phyloP scores from a whole-genome alignment of 208 protist genomes.

The Balamuthia mandrillaris region DNA sequence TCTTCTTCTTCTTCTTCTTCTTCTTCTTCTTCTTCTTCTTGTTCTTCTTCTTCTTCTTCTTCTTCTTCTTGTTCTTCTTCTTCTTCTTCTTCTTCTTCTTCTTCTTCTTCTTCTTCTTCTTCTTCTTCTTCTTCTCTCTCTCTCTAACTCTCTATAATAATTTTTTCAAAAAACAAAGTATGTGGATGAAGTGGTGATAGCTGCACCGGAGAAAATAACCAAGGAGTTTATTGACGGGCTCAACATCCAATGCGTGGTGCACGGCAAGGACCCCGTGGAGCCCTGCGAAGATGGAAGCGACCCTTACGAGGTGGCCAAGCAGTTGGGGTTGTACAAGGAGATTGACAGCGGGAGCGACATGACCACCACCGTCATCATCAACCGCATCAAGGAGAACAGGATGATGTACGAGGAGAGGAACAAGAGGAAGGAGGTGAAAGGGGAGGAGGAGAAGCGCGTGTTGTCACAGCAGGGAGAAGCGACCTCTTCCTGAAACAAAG shows the following conservation, averaged over 20 bases:
- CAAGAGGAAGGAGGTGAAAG: slow-evolving; percentile 18
- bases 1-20: too few relatives aligned
- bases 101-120: too few relatives aligned
- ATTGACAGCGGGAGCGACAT: slow-evolving; percentile 45
- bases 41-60: too few relatives aligned
- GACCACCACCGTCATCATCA: slow-evolving; percentile 55
- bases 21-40: too few relatives aligned
- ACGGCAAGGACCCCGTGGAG: slow-evolving; percentile 60
- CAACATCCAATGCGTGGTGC: slow-evolving; percentile 76
- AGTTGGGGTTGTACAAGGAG: slow-evolving; percentile 79
- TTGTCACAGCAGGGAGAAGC: too few relatives aligned
- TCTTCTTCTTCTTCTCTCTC: background rate
- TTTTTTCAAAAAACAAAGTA: background rate
- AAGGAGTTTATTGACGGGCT: slow-evolving; percentile 87
- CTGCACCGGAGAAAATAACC: slow-evolving; percentile 88
- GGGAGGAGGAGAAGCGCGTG: too few relatives aligned
- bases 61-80: too few relatives aligned
- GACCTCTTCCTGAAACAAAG: too few relatives aligned
- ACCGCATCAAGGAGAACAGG: slow-evolving; percentile 58
- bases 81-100: too few relatives aligned
- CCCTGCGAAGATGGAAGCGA: background rate
- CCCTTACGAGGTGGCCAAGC: slow-evolving; percentile 69
- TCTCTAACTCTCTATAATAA: background rate
- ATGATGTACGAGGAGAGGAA: slow-evolving; percentile 2
- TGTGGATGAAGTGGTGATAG: slow-evolving; percentile 97